Evolutionary conservation across 2,329 filamentous ascomycete species (phyloP).

Genomic region (Penicillium sclerotigenum): DNA sequence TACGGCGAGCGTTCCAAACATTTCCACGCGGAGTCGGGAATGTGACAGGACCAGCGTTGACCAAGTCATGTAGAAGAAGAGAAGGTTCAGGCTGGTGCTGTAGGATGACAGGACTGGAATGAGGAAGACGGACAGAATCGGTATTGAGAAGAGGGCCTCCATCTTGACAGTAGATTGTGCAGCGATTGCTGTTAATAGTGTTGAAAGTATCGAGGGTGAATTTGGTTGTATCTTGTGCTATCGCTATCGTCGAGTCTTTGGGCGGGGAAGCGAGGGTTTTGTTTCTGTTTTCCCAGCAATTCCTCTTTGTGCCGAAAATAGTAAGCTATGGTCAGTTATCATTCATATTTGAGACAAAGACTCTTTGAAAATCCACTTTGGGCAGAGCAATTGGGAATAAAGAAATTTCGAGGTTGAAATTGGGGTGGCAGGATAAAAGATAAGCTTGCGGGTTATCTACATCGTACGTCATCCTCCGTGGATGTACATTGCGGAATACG

Average conservation of each 20-base stretch:
- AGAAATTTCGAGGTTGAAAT: conserved; percentile 8
- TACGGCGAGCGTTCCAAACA: conserved; percentile 66
- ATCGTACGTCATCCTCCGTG: conserved; percentile 24
- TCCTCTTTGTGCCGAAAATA: neutral
- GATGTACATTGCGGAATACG: neutral
- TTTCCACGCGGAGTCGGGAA: conserved; percentile 69
- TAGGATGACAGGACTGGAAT: conserved; percentile 57
- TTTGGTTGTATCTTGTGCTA: neutral
- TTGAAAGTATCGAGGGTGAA: neutral
- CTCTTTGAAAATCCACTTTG: neutral
- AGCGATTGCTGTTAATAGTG: neutral
- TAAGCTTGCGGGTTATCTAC: conserved; percentile 14
- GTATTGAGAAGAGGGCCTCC: conserved; percentile 50
- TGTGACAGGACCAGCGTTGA: conserved; percentile 76
- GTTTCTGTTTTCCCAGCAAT: neutral
- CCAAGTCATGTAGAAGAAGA: conserved; percentile 93
- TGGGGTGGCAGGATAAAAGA: conserved; percentile 13
- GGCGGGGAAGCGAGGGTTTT: neutral
- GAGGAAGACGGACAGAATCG: conserved; percentile 29
- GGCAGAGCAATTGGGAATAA: neutral
- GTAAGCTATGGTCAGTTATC: neutral
- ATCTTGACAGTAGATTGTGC: conserved; percentile 33
- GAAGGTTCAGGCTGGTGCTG: conserved; percentile 74
- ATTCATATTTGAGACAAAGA: neutral
- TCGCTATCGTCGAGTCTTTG: conserved; percentile 1